phyloP scores from a whole-genome alignment of 2,329 filamentous ascomycete species.

The Didymella glomerata region DNA sequence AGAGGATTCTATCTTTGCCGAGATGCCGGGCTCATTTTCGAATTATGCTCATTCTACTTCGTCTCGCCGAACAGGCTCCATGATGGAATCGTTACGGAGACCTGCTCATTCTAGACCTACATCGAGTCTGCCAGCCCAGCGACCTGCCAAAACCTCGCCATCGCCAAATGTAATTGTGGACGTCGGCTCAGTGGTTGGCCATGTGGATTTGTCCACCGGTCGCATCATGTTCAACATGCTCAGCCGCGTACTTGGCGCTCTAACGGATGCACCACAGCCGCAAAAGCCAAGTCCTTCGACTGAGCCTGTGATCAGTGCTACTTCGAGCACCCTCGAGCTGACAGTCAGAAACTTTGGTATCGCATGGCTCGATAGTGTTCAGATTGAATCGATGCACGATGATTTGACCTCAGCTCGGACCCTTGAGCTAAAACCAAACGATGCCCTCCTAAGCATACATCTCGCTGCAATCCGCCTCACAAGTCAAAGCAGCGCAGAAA shows the following conservation, averaged over 20 bases:
- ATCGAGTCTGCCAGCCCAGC: conserved; percentile 19
- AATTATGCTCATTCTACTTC: conserved; percentile 56
- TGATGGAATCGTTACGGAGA: conserved; percentile 34
- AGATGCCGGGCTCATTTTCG: conserved; percentile 59
- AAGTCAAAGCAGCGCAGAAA: conserved; percentile 28
- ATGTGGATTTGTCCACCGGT: conserved; percentile 49
- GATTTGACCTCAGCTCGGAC: conserved; percentile 6
- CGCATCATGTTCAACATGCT: conserved; percentile 47
- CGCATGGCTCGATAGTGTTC: conserved; percentile 44
- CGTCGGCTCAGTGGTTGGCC: conserved; percentile 45
- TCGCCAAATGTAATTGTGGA: conserved; percentile 39
- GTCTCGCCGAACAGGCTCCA: conserved; percentile 36
- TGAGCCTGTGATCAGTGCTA: conserved; percentile 4
- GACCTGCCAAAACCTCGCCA: conserved; percentile 17
- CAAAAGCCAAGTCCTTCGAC: background rate
- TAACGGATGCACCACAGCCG: conserved; percentile 24
- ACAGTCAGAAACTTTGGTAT: conserved; percentile 40
- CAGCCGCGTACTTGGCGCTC: conserved; percentile 32
- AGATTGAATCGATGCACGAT: conserved; percentile 34
- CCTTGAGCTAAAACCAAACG: conserved; percentile 38
- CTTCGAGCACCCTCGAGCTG: conserved; percentile 29
- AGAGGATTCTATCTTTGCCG: conserved; percentile 50
- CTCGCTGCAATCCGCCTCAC: conserved; percentile 37
- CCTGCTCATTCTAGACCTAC: conserved; percentile 23
- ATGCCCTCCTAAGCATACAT: conserved; percentile 41